Percentiles rank a stretch among this genome's conserved stretches.
Evolutionary conservation across 2,329 filamentous ascomycete species (phyloP).

Genomic region (Alternaria incomplexa): DNA sequence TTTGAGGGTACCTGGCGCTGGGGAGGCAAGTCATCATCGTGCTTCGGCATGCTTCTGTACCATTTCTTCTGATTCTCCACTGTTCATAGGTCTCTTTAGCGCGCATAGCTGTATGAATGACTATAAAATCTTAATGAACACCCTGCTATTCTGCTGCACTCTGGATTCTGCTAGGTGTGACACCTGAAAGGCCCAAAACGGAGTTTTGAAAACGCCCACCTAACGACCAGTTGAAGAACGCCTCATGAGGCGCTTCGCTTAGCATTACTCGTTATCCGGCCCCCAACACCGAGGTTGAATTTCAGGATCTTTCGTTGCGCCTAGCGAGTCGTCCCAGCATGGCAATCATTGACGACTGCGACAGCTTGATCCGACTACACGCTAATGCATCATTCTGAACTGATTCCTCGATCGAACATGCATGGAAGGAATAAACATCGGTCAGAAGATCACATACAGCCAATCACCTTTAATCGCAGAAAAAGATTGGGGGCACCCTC

Average conservation of each 20-base stretch:
- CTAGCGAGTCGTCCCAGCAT: background rate
- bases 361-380: background rate
- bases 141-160: background rate
- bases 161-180: too few species aligned
- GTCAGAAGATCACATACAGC: background rate
- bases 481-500: background rate
- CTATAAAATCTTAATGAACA: background rate
- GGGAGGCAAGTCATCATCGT: conserved; percentile 10
- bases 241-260: background rate
- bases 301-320: background rate
- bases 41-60: background rate
- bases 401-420: background rate
- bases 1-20: conserved; percentile 3
- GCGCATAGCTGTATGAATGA: background rate
- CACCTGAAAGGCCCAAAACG: too few species aligned
- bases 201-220: background rate
- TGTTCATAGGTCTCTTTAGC: conserved; percentile 1
- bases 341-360: background rate
- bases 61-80: background rate
- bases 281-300: background rate
- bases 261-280: background rate
- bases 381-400: background rate
- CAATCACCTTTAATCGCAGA: background rate
- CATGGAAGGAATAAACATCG: conserved; percentile 3
- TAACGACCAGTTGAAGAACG: background rate